Evolutionary conservation across 306 rosid genomes (phyloP).

Genomic region (Clitoria ternatea): DNA sequence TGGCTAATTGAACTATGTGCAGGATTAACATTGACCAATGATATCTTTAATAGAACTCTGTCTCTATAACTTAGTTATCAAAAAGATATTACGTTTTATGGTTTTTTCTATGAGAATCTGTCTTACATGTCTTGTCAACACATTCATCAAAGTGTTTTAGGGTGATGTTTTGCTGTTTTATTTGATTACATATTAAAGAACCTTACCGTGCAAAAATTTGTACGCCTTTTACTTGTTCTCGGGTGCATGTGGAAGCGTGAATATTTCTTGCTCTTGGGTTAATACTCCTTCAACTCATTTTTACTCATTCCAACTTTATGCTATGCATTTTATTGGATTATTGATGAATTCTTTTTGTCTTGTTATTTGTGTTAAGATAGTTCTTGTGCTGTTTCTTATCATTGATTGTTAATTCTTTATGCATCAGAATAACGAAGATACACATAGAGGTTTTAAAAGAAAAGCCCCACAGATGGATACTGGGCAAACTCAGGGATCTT

Average conservation of each 20-base stretch:
- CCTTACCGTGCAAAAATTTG: neutral
- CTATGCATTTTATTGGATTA: neutral
- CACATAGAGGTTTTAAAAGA: constrained; percentile 62
- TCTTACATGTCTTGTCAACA: constrained; percentile 1
- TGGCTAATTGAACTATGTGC: too few species aligned
- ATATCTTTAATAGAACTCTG: too few species aligned
- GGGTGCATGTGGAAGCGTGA: neutral
- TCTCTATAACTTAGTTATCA: too few species aligned
- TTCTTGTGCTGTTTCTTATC: too few species aligned
- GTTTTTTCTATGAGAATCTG: neutral
- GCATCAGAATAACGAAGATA: constrained; percentile 67
- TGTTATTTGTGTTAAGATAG: too few species aligned
- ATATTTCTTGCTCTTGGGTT: neutral
- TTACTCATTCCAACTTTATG: neutral
- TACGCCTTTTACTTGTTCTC: constrained; percentile 13
- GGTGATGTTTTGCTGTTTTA: neutral
- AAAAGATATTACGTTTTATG: neutral
- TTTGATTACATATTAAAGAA: neutral
- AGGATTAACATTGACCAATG: too few species aligned
- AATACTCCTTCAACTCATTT: neutral
- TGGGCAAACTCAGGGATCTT: constrained; percentile 45
- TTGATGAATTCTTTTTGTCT: neutral
- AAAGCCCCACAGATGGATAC: constrained; percentile 55
- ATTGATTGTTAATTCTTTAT: constrained; percentile 14
- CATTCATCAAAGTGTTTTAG: neutral